Evolutionary conservation across 2,329 filamentous ascomycete genomes (phyloP).

Genomic region (Graphiopsis chlorocephala): DNA sequence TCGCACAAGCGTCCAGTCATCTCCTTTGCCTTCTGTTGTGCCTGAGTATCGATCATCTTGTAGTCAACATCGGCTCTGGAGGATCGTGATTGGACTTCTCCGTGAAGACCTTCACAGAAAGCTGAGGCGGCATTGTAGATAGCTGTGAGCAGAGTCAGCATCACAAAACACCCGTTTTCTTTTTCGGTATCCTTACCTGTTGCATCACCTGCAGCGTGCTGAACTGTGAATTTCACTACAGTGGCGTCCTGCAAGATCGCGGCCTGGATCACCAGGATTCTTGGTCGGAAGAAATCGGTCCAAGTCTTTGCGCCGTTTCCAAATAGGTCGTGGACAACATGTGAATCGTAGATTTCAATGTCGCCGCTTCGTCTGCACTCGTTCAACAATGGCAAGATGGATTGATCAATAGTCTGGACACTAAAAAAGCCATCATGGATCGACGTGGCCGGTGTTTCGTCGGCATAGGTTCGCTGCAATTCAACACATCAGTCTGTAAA

Average conservation of each 20-base stretch:
- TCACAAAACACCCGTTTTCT: no score
- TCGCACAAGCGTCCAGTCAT: neutral
- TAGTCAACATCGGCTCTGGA: neutral
- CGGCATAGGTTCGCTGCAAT: neutral
- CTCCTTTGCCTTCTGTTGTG: neutral
- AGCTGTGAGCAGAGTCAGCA: neutral
- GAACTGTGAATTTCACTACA: slow-evolving; percentile 2
- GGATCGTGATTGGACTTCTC: neutral
- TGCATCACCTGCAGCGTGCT: slow-evolving; percentile 4
- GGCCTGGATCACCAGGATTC: neutral
- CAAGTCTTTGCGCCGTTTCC: neutral
- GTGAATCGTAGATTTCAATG: neutral
- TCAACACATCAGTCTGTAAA: neutral
- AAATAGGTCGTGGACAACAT: neutral
- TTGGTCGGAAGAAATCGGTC: neutral
- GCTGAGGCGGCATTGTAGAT: neutral
- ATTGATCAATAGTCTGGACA: neutral
- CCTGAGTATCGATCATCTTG: neutral
- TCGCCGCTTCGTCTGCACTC: neutral
- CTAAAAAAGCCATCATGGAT: neutral
- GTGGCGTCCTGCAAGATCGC: neutral
- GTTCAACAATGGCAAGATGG: neutral
- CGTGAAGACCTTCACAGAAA: slow-evolving; percentile 5
- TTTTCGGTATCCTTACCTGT: neutral
- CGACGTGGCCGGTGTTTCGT: neutral